Evolutionary conservation across 169 alveolate species (phyloP).

Genomic region (Cryptosporidium sp.): DNA sequence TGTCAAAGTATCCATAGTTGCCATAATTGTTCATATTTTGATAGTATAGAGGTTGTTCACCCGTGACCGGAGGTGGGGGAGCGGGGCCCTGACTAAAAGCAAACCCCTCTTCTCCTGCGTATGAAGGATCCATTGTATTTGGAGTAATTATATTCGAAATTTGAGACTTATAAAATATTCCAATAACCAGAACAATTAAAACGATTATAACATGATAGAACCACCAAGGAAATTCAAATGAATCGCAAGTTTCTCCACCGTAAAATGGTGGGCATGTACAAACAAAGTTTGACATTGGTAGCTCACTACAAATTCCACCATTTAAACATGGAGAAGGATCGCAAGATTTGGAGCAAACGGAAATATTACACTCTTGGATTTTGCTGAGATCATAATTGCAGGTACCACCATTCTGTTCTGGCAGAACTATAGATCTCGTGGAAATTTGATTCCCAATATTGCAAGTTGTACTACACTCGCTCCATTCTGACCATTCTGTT

Average conservation of each 20-base stretch:
- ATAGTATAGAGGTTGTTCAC: neutral
- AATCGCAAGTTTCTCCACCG: conserved; percentile 49
- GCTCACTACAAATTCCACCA: conserved; percentile 44
- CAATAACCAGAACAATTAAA: conserved; percentile 16
- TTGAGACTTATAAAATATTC: conserved; percentile 27
- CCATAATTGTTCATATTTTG: neutral
- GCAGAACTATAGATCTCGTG: conserved; percentile 27
- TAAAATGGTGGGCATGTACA: conserved; percentile 63
- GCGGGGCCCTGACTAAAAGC: neutral
- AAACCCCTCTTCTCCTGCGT: conserved; percentile 8
- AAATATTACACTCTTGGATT: conserved; percentile 31
- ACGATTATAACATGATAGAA: conserved; percentile 34
- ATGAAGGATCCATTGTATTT: conserved; percentile 24
- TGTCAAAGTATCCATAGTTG: conserved; percentile 1
- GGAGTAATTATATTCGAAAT: conserved; percentile 34
- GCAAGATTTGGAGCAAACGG: conserved; percentile 36
- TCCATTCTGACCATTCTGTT: conserved; percentile 77
- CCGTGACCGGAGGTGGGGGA: conserved; percentile 14
- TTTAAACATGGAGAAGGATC: conserved; percentile 63
- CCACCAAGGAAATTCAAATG: conserved; percentile 69
- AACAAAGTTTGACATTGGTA: conserved; percentile 39
- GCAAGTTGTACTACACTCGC: conserved; percentile 69
- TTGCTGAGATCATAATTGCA: conserved; percentile 10
- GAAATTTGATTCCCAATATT: conserved; percentile 42
- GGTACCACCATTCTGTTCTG: conserved; percentile 55